Evolutionary conservation across 306 rosid species (phyloP), one percentile per base, ranked within the genome.

Genomic region (Quercus aquifolioides): DNA sequence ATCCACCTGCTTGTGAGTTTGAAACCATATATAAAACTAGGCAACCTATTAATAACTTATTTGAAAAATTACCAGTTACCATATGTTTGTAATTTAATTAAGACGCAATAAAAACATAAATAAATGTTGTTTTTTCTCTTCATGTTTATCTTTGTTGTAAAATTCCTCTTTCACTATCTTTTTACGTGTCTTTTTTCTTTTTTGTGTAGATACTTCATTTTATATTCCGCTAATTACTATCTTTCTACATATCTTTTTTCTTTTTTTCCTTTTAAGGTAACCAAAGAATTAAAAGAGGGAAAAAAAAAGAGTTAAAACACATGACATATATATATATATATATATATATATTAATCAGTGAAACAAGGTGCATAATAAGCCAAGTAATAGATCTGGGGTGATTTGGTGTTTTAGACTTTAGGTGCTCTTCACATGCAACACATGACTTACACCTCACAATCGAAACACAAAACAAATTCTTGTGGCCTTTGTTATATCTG

Each of bases 401-500:
- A 17, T 10, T 38, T 38, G 10, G 10, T 2, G 43, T 7, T 38
- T 38, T 38, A 38, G 43, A 38, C 43, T 38, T 60, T 79, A 14
- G 10, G 21, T 33, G 76, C 41, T 19, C 71, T 63, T 79, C 78
- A 80, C 79, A 57, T 68, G 84, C 57, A 35, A 63, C 59, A 65
- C 83, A 55, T 74, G 78, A 73, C 33, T 23, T 64, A 35, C 69
- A 52, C 51, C 74, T 65, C 68, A 55, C 28, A 35, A 20, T 3
- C 23, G 17, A 79, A 28, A 21, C 3, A 4, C 21, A 31, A n/a
- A 23, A 55, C 14, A 12, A 73, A 73, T 30, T 52, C 43, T 69
- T 7, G 43, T 7, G n/a, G 56, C 65, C 33, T 69, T 26, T 38
- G 35, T 25, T 43, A 78, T 20, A 23, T 30, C n/a, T 64, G 12